Evolutionary conservation across 2,329 filamentous ascomycete species (phyloP).

Genomic region (Zalaria obscura): DNA sequence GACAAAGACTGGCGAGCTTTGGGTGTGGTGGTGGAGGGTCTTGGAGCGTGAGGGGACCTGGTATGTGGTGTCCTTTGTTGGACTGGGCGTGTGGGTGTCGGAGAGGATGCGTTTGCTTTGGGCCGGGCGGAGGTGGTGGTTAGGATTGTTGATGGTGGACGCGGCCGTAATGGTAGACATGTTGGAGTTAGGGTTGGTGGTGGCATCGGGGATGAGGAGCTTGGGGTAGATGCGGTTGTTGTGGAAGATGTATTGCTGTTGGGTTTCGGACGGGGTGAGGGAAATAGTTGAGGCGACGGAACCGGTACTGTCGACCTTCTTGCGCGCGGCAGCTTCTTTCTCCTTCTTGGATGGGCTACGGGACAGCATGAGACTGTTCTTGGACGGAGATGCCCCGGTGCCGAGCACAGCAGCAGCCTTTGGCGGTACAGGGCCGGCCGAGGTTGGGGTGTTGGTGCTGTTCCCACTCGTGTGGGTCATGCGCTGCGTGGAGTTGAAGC

Average conservation of each 20-base stretch:
- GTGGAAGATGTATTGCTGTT: neutral
- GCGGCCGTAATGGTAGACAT: neutral
- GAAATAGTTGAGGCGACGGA: neutral
- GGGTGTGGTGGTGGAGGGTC: constrained; percentile 2
- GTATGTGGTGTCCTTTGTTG: neutral
- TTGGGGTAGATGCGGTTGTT: neutral
- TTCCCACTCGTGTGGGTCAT: neutral
- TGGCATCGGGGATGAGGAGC: too few species aligned
- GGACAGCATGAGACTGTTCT: constrained; percentile 8
- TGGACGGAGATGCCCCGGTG: constrained; percentile 8
- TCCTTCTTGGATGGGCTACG: constrained; percentile 14
- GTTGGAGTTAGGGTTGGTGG: too few species aligned
- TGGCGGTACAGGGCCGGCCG: constrained; percentile 9
- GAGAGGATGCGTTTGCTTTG: constrained; percentile 6
- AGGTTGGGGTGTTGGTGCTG: neutral
- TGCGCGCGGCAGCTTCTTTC: constrained; percentile 3
- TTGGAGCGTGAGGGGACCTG: constrained; percentile 3
- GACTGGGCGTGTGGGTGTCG: constrained; percentile 4
- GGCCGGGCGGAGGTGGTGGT: constrained; percentile 7
- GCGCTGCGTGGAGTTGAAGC: neutral
- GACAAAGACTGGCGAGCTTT: constrained; percentile 9
- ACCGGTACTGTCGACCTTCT: neutral
- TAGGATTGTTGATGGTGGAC: constrained; percentile 5
- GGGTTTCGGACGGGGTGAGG: too few species aligned
- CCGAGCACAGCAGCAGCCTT: constrained; percentile 24